Conservation (phyloP, 2,329 filamentous ascomycete species). For the Nothophoma quercina region DNA sequence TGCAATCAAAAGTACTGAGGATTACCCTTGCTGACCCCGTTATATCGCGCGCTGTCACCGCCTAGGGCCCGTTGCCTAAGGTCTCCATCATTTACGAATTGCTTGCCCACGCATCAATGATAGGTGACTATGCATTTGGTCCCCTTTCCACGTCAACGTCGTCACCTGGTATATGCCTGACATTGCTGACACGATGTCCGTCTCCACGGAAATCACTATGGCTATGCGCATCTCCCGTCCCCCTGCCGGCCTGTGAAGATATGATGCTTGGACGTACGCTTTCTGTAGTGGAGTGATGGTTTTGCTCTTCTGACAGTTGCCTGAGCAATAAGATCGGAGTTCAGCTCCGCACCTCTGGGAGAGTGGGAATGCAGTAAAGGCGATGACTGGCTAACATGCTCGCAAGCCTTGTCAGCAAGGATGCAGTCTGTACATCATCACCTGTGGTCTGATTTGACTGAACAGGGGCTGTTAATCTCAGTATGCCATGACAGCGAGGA, state of each 20-base stretch:
- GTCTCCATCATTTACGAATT: conserved; percentile 12
- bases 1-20: conserved; percentile 15
- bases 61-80: conserved; percentile 8
- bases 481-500: neutral
- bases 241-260: neutral
- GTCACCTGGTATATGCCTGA: conserved; percentile 13
- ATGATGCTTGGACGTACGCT: neutral
- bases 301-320: neutral
- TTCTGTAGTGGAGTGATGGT: conserved; percentile 3
- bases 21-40: conserved; percentile 25
- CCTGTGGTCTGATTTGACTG: neutral
- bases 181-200: conserved; percentile 11
- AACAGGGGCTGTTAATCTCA: neutral
- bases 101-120: conserved; percentile 18
- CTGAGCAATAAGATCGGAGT: conserved; percentile 2
- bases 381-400: neutral
- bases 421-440: neutral
- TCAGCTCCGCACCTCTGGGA: conserved; percentile 6
- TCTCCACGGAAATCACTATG: conserved; percentile 15
- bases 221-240: conserved; percentile 21
- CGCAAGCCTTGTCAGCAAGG: neutral
- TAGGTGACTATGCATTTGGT: neutral
- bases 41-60: conserved; percentile 3
- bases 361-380: neutral
- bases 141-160: conserved; percentile 12